phyloP scores from a whole-genome alignment of 495 filamentous ascomycete species.

The Diplogelasinospora grovesii region DNA sequence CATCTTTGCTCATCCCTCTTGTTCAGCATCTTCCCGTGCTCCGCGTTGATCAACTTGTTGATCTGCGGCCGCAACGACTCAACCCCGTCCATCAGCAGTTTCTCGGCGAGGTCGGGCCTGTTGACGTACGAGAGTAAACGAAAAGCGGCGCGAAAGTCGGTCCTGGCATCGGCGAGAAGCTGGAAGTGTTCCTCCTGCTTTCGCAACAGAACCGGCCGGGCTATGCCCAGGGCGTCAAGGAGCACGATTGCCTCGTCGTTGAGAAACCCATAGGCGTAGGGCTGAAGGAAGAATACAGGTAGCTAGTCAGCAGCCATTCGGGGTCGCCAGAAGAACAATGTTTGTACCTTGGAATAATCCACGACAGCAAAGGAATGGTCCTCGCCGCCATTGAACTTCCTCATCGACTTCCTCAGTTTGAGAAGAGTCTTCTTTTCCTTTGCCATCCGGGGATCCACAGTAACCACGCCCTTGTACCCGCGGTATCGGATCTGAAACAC shows the following conservation, averaged over 20 bases:
- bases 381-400: conserved; percentile 39
- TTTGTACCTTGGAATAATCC: conserved; percentile 39
- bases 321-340: too few species aligned
- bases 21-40: conserved; percentile 41
- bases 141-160: conserved; percentile 32
- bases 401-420: conserved; percentile 47
- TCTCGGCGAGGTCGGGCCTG: conserved; percentile 37
- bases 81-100: conserved; percentile 37
- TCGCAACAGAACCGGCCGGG: conserved; percentile 25
- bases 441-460: conserved; percentile 34
- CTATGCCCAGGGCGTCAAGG: conserved; percentile 38
- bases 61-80: conserved; percentile 27
- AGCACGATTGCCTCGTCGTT: conserved; percentile 47
- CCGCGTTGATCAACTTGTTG: conserved; percentile 30
- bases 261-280: conserved; percentile 41
- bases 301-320: too few species aligned
- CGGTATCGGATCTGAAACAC: conserved; percentile 46
- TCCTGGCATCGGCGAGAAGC: conserved; percentile 27
- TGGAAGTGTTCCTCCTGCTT: conserved; percentile 42
- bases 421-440: conserved; percentile 18
- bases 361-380: conserved; percentile 43
- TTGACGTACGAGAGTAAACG: conserved; percentile 38
- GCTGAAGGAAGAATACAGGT: conserved; percentile 19
- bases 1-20: conserved; percentile 41
- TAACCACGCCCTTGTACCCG: conserved; percentile 48